Conservation (phyloP, 164 flowering plant species). For the Umbellularia californica region DNA sequence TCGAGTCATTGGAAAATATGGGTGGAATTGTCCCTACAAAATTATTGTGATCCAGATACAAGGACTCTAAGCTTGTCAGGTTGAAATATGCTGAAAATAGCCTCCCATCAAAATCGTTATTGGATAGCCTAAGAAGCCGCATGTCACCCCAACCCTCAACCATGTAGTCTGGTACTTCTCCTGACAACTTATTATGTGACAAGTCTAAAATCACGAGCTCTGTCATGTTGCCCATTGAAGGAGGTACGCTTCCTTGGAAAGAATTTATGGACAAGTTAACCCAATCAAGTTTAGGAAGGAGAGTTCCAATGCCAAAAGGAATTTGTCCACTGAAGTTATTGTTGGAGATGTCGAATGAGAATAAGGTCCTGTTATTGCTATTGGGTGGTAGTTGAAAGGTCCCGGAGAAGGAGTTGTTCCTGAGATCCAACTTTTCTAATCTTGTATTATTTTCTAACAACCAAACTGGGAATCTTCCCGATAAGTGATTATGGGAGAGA, state of each 20-base stretch:
- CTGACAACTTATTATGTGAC: constrained; percentile 19
- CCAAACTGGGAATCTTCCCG: constrained; percentile 4
- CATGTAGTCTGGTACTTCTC: constrained; percentile 15
- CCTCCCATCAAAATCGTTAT: constrained; percentile 11
- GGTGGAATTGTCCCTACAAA: not conserved
- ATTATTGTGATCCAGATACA: not conserved
- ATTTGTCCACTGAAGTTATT: not conserved
- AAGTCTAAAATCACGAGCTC: constrained; percentile 6
- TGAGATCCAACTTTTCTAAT: not conserved
- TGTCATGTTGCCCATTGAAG: constrained; percentile 17
- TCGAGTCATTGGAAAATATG: not conserved
- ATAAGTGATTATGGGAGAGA: constrained; percentile 11
- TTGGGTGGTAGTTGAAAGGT: not conserved
- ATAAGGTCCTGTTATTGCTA: not conserved
- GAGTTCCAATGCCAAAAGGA: not conserved
- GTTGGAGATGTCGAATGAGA: not conserved
- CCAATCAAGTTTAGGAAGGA: not conserved
- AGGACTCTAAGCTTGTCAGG: not conserved
- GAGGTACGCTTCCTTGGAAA: constrained; percentile 13
- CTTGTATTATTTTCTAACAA: constrained; percentile 7
- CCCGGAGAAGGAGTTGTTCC: constrained; percentile 4
- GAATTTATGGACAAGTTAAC: constrained; percentile 9
- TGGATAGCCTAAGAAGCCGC: constrained; percentile 9
- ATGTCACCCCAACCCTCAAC: not conserved
- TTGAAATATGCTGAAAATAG: not conserved